Evolutionary conservation across 2,329 filamentous ascomycete species (phyloP).

Genomic region (Annulohypoxylon truncatum): DNA sequence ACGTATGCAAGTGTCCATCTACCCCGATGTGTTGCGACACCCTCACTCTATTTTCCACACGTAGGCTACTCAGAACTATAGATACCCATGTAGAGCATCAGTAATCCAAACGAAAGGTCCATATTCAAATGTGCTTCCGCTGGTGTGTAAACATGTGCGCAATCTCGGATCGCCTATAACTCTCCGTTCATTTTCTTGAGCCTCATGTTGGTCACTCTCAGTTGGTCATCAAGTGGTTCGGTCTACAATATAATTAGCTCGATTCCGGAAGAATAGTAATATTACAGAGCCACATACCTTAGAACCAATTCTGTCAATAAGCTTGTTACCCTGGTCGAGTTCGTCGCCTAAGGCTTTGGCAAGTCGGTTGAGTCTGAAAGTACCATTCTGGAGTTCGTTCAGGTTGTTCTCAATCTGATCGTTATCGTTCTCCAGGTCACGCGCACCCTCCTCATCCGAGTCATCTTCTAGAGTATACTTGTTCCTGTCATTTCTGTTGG

Average conservation of each 20-base stretch:
- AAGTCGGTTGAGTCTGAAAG: conserved; percentile 77
- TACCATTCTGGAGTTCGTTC: conserved; percentile 65
- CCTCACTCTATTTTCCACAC: not conserved
- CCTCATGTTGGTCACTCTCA: not conserved
- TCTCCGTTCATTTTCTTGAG: not conserved
- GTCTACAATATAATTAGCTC: conserved; percentile 63
- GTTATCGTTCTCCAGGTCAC: conserved; percentile 41
- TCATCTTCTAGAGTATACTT: conserved; percentile 87
- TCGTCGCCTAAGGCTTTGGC: conserved; percentile 80
- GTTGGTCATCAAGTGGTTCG: conserved; percentile 50
- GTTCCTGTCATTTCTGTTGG: conserved; percentile 67
- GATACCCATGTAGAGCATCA: not conserved
- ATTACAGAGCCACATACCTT: conserved; percentile 70
- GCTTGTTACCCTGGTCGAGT: conserved; percentile 79
- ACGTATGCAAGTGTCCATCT: not conserved
- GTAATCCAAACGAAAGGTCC: not conserved
- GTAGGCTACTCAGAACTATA: not conserved
- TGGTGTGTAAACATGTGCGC: not conserved
- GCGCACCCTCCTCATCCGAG: conserved; percentile 47
- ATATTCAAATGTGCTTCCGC: not conserved
- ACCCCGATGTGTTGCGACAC: not conserved
- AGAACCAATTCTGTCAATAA: conserved; percentile 78
- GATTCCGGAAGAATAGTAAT: conserved; percentile 2
- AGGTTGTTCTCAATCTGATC: conserved; percentile 73
- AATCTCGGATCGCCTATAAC: conserved; percentile 51